phyloP scores from a whole-genome alignment of 2,329 filamentous ascomycete species.

The Saccharata proteae region DNA sequence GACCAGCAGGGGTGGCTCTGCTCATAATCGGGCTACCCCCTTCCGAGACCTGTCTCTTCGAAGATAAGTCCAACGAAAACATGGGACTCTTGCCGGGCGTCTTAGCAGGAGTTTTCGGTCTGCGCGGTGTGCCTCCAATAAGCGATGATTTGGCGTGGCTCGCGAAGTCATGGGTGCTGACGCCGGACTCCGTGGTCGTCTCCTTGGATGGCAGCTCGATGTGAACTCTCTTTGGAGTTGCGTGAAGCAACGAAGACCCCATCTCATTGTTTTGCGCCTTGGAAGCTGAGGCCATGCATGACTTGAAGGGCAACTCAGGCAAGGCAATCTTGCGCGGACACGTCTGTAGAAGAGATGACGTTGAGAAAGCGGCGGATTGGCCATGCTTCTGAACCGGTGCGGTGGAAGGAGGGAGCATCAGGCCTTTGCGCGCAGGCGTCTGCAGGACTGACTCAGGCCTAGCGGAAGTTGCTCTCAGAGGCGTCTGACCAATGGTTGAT shows the following conservation, averaged over 20 bases:
- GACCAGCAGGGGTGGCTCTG: slow-evolving; percentile 5
- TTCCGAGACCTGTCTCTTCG: slow-evolving; percentile 1
- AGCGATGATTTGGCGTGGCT: slow-evolving; percentile 1
- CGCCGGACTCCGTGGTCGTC: not conserved
- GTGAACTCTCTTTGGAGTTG: slow-evolving; percentile 6
- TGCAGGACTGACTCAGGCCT: slow-evolving; percentile 5
- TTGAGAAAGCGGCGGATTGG: not conserved
- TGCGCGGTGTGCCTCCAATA: slow-evolving; percentile 3
- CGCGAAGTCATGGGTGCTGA: slow-evolving; percentile 5
- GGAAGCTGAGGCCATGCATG: not conserved
- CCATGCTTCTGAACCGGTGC: slow-evolving; percentile 6
- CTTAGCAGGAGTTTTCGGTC: slow-evolving; percentile 5
- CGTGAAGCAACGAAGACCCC: slow-evolving; percentile 7
- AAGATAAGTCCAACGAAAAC: slow-evolving; percentile 3
- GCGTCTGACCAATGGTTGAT: slow-evolving; percentile 2
- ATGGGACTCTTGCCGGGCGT: slow-evolving; percentile 4
- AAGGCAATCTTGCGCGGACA: slow-evolving; percentile 8
- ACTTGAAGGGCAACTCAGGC: slow-evolving; percentile 1
- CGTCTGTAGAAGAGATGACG: slow-evolving; percentile 7
- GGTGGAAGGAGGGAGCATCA: slow-evolving; percentile 8
- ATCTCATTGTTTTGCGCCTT: slow-evolving; percentile 1
- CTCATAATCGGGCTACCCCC: slow-evolving; percentile 5
- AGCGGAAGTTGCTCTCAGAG: slow-evolving; percentile 2
- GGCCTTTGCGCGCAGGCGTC: slow-evolving; percentile 8
- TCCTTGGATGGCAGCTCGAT: slow-evolving; percentile 3